Percentiles rank a stretch among this genome's conserved stretches.
These are phyloP conservation scores for Pisolithus thermaeus DNA, from an alignment of 1,284 basidiomycete species.

Conservation along the genomic window DNA sequence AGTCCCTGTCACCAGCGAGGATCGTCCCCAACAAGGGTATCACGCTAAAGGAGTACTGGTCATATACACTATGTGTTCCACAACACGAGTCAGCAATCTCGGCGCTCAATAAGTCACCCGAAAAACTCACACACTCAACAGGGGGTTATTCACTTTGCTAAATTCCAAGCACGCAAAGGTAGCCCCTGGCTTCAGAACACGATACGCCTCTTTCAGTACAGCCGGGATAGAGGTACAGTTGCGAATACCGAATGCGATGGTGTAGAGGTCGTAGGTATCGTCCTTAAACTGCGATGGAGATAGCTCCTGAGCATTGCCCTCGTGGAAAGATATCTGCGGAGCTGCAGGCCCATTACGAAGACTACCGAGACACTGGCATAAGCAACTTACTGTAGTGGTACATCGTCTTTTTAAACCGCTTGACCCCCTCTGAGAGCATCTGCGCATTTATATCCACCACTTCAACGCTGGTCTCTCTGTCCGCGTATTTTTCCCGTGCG, in stretches of 20 bases:
- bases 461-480: conserved; percentile 84
- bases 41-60: conserved; percentile 94
- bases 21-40: conserved; percentile 95
- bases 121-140: conserved; percentile 73
- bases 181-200: conserved; percentile 95
- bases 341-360: conserved; percentile 43
- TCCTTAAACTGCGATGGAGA: conserved; percentile 61
- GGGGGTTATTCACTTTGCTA: conserved; percentile 87
- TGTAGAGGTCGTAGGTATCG: conserved; percentile 92
- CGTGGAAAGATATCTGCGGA: conserved; percentile 89
- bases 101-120: not conserved
- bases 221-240: conserved; percentile 94
- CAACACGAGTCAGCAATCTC: conserved; percentile 8
- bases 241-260: conserved; percentile 97
- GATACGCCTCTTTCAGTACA: conserved; percentile 86
- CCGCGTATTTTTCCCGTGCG: conserved; percentile 83
- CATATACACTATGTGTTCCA: conserved; percentile 66
- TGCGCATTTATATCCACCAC: conserved; percentile 94
- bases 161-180: conserved; percentile 97
- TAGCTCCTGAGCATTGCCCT: conserved; percentile 90
- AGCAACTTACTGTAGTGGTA: conserved; percentile 84
- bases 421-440: conserved; percentile 93
- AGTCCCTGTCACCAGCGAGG: conserved; percentile 90
- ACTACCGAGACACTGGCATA: not conserved
- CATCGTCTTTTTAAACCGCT: conserved; percentile 91